A percentile compares a stretch with the other conserved stretches of the same genome.
phyloP scores from a whole-genome alignment of 169 alveolate species.

The Babesia divergens region DNA sequence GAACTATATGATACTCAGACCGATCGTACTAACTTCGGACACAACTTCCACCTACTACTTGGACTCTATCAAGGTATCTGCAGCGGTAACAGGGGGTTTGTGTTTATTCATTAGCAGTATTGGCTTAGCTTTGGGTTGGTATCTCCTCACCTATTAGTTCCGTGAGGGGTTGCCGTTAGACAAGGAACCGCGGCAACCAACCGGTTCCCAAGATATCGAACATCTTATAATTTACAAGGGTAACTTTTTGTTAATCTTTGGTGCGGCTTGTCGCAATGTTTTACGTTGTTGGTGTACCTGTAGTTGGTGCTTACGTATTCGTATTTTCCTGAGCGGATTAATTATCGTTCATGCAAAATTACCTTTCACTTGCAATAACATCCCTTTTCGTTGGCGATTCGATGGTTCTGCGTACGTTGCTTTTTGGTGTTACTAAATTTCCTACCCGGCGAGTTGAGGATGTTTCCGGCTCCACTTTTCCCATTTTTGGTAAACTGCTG shows the following conservation, averaged over 20 bases:
- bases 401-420: not conserved
- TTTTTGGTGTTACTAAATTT: not conserved
- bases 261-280: not conserved
- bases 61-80: constrained; percentile 52
- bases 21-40: constrained; percentile 50
- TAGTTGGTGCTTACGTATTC: constrained; percentile 18
- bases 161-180: not conserved
- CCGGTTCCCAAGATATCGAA: not conserved
- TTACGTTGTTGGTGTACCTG: constrained; percentile 13
- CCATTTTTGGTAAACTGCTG: constrained; percentile 41
- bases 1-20: constrained; percentile 38
- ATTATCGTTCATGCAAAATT: not conserved
- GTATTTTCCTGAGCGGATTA: constrained; percentile 7
- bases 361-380: not conserved
- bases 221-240: not conserved
- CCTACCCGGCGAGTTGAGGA: constrained; percentile 48
- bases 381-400: not conserved
- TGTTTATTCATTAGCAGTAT: not conserved
- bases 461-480: constrained; percentile 45
- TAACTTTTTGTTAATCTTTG: constrained; percentile 12
- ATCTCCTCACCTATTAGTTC: constrained; percentile 2
- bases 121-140: constrained; percentile 1
- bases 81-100: constrained; percentile 1
- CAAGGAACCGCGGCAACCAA: not conserved
- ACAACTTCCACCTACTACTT: constrained; percentile 52